Evolutionary conservation across 371 early-diverging fungal genomes (phyloP).

Genomic region (Thermomucor indicae-seudaticae): DNA sequence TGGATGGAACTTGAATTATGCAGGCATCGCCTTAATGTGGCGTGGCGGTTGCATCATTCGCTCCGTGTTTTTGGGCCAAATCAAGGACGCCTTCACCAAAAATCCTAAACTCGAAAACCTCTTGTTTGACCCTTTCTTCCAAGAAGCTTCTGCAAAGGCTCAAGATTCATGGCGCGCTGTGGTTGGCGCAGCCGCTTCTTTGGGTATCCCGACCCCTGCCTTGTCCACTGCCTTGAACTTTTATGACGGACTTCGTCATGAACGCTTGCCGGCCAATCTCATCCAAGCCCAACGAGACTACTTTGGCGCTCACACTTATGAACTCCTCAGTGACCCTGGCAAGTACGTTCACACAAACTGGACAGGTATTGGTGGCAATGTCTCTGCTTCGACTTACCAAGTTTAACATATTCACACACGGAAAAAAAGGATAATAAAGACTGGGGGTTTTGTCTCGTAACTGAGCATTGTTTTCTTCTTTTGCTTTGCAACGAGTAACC

Average conservation of each 20-base stretch:
- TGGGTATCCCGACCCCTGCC: slow-evolving; percentile 94
- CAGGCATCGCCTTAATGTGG: slow-evolving; percentile 98
- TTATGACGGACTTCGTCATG: slow-evolving; percentile 95
- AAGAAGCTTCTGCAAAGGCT: slow-evolving; percentile 79
- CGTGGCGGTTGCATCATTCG: slow-evolving; percentile 99
- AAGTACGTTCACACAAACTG: slow-evolving; percentile 93
- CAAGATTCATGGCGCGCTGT: slow-evolving; percentile 91
- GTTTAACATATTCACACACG: slow-evolving; percentile 15
- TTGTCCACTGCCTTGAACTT: slow-evolving; percentile 91
- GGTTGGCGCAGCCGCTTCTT: slow-evolving; percentile 70
- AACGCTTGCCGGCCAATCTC: slow-evolving; percentile 91
- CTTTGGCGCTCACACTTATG: slow-evolving; percentile 98
- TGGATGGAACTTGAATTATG: slow-evolving; percentile 95
- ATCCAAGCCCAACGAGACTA: slow-evolving; percentile 98
- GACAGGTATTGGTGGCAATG: slow-evolving; percentile 86
- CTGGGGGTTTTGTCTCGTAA: not conserved
- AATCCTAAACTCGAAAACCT: slow-evolving; percentile 86
- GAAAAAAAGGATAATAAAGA: not conserved
- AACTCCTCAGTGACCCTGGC: slow-evolving; percentile 66
- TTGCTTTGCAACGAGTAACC: not conserved
- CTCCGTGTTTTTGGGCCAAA: slow-evolving; percentile 90
- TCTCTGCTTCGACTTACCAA: slow-evolving; percentile 50
- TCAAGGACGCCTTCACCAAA: slow-evolving; percentile 87
- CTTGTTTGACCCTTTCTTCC: slow-evolving; percentile 93
- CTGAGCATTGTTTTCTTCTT: not conserved